Evolutionary conservation across 73 alveolate genomes (phyloP).

Genomic region (Paramecium sexaurelia): DNA sequence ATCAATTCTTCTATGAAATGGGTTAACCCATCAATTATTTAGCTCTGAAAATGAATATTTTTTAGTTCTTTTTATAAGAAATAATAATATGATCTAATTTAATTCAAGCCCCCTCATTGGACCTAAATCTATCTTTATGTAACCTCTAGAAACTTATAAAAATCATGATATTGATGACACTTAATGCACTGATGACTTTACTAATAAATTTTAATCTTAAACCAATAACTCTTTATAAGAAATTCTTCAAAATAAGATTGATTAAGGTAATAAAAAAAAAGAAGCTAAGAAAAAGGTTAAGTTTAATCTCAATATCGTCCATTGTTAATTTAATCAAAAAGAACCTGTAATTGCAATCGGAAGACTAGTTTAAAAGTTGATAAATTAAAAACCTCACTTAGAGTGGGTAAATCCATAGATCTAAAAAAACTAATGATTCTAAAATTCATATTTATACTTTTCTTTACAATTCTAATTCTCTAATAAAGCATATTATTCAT

Average conservation of each 20-base stretch:
- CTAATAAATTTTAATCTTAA: background rate
- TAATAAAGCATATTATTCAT: background rate
- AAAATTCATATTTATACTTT: background rate
- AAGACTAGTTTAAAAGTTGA: constrained; percentile 6
- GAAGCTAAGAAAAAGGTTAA: background rate
- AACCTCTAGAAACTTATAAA: constrained; percentile 4
- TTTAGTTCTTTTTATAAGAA: background rate
- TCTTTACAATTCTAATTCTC: background rate
- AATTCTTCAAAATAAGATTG: background rate
- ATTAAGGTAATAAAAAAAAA: background rate
- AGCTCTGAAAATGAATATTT: background rate
- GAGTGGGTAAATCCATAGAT: constrained; percentile 45
- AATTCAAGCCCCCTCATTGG: background rate
- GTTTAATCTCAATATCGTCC: background rate
- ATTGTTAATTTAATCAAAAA: background rate
- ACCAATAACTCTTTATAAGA: background rate
- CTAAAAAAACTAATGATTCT: background rate
- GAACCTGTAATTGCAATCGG: constrained; percentile 41
- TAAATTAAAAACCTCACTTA: background rate
- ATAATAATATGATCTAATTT: background rate
- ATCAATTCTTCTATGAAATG: background rate
- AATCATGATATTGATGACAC: constrained; percentile 3
- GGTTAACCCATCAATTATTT: background rate
- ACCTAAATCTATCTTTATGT: background rate
- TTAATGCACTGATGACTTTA: constrained; percentile 22